Conservation (phyloP, 164 flowering plant genomes). For the Vitis rotundifolia region DNA sequence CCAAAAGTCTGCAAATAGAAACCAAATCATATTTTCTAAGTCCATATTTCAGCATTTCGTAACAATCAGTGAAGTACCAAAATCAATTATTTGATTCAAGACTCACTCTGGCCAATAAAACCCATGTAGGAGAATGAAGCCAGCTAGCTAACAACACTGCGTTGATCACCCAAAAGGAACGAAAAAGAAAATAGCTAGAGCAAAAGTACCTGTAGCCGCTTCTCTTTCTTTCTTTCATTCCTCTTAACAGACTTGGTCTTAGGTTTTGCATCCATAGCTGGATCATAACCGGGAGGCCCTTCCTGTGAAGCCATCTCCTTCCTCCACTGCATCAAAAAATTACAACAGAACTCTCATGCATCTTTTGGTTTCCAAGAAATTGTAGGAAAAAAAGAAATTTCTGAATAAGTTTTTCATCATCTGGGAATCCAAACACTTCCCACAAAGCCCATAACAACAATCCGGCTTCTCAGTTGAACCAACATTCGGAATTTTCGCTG, state of each 20-base stretch:
- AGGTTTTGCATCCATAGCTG: conserved; percentile 41
- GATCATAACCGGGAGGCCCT: conserved; percentile 64
- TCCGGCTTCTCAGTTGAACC: not conserved
- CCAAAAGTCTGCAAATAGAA: too few species aligned
- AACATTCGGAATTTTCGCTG: too few species aligned
- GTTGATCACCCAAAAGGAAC: too few species aligned
- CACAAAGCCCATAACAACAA: not conserved
- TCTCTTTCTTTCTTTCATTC: conserved; percentile 72
- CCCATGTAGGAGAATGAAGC: too few species aligned
- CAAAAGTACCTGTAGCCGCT: conserved; percentile 51
- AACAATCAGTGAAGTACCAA: too few species aligned
- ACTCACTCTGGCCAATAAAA: too few species aligned
- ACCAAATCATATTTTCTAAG: too few species aligned
- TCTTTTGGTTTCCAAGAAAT: not conserved
- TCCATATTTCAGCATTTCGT: too few species aligned
- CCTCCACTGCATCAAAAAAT: conserved; percentile 40
- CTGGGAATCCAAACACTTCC: not conserved
- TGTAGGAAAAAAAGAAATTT: not conserved
- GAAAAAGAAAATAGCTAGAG: not conserved
- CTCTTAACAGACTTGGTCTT: conserved; percentile 67
- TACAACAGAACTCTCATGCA: not conserved
- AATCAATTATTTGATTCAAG: too few species aligned
- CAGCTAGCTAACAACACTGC: too few species aligned
- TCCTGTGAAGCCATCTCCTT: conserved; percentile 54
- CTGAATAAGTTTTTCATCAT: not conserved